Evolutionary conservation across 352 stramenopile genomes (phyloP).

Genomic region (Globisporangium takayamanum): DNA sequence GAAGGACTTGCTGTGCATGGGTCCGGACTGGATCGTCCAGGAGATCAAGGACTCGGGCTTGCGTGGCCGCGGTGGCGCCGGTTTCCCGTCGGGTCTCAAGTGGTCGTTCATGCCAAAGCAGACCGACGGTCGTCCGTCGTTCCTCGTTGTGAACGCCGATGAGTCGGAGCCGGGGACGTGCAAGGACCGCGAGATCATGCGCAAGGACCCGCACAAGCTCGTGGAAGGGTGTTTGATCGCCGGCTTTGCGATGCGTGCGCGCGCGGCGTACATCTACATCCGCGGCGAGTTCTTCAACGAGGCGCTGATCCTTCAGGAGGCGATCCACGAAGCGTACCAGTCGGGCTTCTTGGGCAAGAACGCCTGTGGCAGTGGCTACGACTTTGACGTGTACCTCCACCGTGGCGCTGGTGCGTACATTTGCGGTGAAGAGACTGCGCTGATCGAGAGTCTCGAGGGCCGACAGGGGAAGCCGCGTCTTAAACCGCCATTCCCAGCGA

Average conservation of each 20-base stretch:
- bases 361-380: constrained; percentile 96
- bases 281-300: constrained; percentile 99
- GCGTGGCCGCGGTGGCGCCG: constrained; percentile 95
- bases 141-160: constrained; percentile 99
- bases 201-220: constrained; percentile 99
- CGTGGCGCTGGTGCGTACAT: constrained; percentile 99
- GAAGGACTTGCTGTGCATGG: constrained; percentile 98
- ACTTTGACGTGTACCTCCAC: constrained; percentile 99
- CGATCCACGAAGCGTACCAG: constrained; percentile 98
- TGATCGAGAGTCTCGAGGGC: constrained; percentile 98
- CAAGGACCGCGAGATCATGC: constrained; percentile 99
- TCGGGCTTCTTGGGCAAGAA: constrained; percentile 96
- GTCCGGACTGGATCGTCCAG: constrained; percentile 99
- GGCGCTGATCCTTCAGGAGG: constrained; percentile 96
- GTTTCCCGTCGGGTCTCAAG: constrained; percentile 99
- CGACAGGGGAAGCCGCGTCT: constrained; percentile 96
- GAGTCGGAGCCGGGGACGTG: constrained; percentile 99
- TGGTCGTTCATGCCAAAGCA: constrained; percentile 99
- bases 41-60: constrained; percentile 99
- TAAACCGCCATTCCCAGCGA: constrained; percentile 99
- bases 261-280: constrained; percentile 99
- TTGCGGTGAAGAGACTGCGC: constrained; percentile 98
- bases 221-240: constrained; percentile 97
- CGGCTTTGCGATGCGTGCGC: constrained; percentile 97
- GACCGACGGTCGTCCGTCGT: constrained; percentile 97